Evolutionary conservation across 2,329 filamentous ascomycete species (phyloP), one percentile per base, ranked within the genome.

Genomic region (Aspergillus hiratsukae): DNA sequence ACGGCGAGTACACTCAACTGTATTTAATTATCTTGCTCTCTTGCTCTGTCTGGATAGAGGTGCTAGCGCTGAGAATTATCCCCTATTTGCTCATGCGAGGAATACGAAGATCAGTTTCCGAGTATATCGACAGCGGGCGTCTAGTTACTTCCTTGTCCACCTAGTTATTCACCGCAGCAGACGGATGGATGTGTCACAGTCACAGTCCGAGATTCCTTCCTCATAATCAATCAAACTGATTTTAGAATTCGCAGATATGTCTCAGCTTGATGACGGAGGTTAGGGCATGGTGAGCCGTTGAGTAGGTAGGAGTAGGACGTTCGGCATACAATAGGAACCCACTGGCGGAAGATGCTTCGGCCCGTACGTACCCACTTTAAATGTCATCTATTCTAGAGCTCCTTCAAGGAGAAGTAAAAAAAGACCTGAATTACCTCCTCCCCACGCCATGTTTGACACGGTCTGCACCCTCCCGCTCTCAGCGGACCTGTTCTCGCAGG

Each of bases 401-500:
- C 49, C 49, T 29, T 52, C 54, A 46, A 56, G 46, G 48, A 43
- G 21, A 49, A 54, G 37, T 48, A 53, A 40, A 49, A 11, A 35
- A 51, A 48, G 28, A 51, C 29, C 52, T 35, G 25, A 3, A 37
- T 31, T 48, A 19, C 23, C 48, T 9, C 25, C 43, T 40, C 28
- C 31, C 7, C 54, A 14, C 53, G 65, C 61, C 67, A 95, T 95
- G 90, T 90, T 95, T 70, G 91, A 97, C 74, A 96, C 91, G 62
- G 83, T 96, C 62, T 97, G 93, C 80, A 91, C 89, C 27, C 84
- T 97, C 48, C 91, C 92, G 61, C 85, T 97, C 49, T 83, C 84
- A 56, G 84, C 89, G 56, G 94, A 97, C 69, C 81, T 99, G 66
- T 97, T 99, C 77, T 77, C 90, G 1, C 91, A 96, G 74, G 89